Percentiles rank a stretch among this genome's conserved stretches.
These are phyloP conservation scores for Ophiostoma australiae DNA, from an alignment of 2,329 filamentous ascomycete genomes.

Conservation along the genomic window DNA sequence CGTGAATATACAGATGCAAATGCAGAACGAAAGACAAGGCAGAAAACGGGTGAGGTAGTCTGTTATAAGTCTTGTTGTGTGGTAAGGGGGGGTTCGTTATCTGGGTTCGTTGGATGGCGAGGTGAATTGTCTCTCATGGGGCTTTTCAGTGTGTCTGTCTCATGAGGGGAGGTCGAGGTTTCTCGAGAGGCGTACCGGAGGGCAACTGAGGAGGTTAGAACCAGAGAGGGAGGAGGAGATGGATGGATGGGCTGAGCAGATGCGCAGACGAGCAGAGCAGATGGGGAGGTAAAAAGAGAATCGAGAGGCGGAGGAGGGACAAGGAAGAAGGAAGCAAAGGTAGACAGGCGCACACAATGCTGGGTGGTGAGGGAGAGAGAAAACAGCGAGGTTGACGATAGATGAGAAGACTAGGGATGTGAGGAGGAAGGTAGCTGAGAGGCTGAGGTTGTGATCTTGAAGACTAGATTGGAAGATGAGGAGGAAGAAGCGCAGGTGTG, in stretches of 20 bases:
- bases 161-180: not conserved
- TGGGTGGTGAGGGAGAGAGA: not conserved
- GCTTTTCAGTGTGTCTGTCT: slow-evolving; percentile 6
- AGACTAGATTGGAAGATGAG: not conserved
- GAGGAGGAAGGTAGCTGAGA: not conserved
- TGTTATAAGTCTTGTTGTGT: not conserved
- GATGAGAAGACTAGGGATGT: not conserved
- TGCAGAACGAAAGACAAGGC: not conserved
- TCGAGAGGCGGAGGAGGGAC: not conserved
- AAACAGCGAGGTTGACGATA: slow-evolving; percentile 14
- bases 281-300: not conserved
- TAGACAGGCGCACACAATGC: not conserved
- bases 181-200: slow-evolving; percentile 4
- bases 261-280: not conserved
- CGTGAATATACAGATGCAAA: slow-evolving; percentile 11
- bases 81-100: not conserved
- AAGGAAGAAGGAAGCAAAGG: not conserved
- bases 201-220: slow-evolving; percentile 10
- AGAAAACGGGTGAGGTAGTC: slow-evolving; percentile 1
- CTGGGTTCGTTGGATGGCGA: slow-evolving; percentile 6
- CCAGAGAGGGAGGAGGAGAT: not conserved
- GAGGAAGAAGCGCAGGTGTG: not conserved
- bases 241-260: not conserved
- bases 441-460: not conserved
- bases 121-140: slow-evolving; percentile 9